Conservation (phyloP, 345 rosid genomes). For the Citrus australasica region DNA sequence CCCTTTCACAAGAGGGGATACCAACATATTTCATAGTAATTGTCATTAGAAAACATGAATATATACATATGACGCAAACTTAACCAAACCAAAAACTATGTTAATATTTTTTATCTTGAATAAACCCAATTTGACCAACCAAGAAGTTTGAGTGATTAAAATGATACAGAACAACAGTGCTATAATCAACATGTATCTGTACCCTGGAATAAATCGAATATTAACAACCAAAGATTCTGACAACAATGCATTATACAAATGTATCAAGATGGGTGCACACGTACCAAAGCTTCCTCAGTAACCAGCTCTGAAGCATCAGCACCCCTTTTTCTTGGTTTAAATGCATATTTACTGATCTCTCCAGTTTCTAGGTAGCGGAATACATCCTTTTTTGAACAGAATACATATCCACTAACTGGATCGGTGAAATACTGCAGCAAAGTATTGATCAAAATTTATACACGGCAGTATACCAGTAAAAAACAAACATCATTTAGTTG, state of each 20-base stretch:
- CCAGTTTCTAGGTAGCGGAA: conserved; percentile 36
- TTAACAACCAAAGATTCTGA: background rate
- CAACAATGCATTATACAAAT: background rate
- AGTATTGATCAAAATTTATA: conserved; percentile 11
- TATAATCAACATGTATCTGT: background rate
- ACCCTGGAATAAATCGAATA: background rate
- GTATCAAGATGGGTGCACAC: conserved; percentile 2
- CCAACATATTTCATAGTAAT: background rate
- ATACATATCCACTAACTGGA: conserved; percentile 36
- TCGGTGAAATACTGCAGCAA: conserved; percentile 37
- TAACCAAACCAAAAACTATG: background rate
- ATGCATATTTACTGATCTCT: conserved; percentile 21
- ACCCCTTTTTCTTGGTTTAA: conserved; percentile 11
- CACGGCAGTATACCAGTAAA: background rate
- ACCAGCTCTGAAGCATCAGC: background rate
- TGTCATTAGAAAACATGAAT: background rate
- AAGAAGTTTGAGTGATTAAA: background rate
- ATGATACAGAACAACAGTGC: background rate
- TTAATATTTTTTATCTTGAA: background rate
- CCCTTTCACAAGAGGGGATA: background rate
- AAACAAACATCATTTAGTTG: background rate
- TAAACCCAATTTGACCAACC: background rate
- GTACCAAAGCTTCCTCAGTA: conserved; percentile 4
- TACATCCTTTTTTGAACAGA: conserved; percentile 34
- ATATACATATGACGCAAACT: background rate